Percentiles rank a stretch among this genome's conserved stretches.
Conservation (phyloP, 179 eudicot genomes). For the Drosera spatulata region DNA sequence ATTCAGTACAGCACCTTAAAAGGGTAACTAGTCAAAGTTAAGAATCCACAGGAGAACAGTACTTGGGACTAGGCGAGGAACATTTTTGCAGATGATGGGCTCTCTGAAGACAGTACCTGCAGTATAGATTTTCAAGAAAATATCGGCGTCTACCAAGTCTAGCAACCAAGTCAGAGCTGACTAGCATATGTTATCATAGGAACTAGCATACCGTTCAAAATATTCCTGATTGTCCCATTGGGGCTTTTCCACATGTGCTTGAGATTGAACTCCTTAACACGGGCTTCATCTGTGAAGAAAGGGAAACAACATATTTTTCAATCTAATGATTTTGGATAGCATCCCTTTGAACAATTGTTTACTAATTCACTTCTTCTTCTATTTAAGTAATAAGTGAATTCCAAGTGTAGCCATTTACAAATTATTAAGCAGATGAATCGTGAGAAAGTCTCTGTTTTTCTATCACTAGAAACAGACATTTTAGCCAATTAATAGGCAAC, state of each 20-base stretch:
- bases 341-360: no score
- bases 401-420: no score
- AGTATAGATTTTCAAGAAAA: conserved; percentile 8
- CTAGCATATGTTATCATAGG: no score
- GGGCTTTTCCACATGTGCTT: conserved; percentile 3
- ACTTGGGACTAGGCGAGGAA: conserved; percentile 88
- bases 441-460: no score
- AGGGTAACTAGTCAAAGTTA: not conserved
- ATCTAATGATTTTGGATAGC: no score
- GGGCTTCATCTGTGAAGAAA: conserved; percentile 15
- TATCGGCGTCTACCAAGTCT: not conserved
- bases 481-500: not conserved
- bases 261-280: conserved; percentile 20
- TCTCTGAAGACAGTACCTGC: conserved; percentile 97
- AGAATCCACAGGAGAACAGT: not conserved
- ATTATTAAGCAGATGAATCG: no score
- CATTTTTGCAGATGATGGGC: conserved; percentile 88
- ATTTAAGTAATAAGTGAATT: no score
- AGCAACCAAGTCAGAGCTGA: no score
- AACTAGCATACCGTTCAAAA: conserved; percentile 17
- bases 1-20: not conserved
- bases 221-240: not conserved
- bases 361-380: no score
- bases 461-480: not conserved
- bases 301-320: not conserved